Evolutionary conservation across 2,329 filamentous ascomycete species (phyloP), one percentile per base, ranked within the genome.

Genomic region (Sporothrix protearum): DNA sequence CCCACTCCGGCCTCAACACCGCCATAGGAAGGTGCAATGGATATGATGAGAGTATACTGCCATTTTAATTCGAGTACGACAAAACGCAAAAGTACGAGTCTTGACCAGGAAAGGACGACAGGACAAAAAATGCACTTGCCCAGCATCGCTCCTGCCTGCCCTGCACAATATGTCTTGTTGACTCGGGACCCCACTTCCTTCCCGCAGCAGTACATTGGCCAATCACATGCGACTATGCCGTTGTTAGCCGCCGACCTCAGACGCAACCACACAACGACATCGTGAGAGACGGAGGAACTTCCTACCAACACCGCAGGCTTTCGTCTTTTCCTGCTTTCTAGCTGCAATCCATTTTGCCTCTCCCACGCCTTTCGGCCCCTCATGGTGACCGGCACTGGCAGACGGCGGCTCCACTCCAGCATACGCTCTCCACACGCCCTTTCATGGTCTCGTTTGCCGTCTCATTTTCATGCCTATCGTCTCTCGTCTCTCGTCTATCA

Each of bases 181-280:
- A 51, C n/a, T 61, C 39, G 8, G 30, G 36, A 42, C 57, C 22
- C 57, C 57, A 63, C 57, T 42, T 47, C 33, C 33, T 63, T 39
- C 57, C 57, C 33, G 57, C 57, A 63, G 16, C 36, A 16, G 25
- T 9, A 42, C 33, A 70, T 70, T 70, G 68, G 14, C 68, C 68
- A 70, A 70, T 70, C 14, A 33, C 6, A 49, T 33, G 9, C 28
- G 25, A 25, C 63, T 14, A 33, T 67, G 63, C 33, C 42, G 14
- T 8, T 67, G 63, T 67, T 67, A 67, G 42, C 63, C 63, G 63
- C 63, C 63, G 63, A 51, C 63, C 25, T 67, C 42, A 30, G 39
- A 45, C 22, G 22, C 61, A 25, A 53, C 30, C 28, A 36, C 30
- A 53, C 64, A 22, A 49, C 45, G 10, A n/a, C 63, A 66, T 66